Percentiles rank a stretch among this genome's conserved stretches.
Conservation (phyloP, 2,329 filamentous ascomycete species). For the Fusarium napiforme region DNA sequence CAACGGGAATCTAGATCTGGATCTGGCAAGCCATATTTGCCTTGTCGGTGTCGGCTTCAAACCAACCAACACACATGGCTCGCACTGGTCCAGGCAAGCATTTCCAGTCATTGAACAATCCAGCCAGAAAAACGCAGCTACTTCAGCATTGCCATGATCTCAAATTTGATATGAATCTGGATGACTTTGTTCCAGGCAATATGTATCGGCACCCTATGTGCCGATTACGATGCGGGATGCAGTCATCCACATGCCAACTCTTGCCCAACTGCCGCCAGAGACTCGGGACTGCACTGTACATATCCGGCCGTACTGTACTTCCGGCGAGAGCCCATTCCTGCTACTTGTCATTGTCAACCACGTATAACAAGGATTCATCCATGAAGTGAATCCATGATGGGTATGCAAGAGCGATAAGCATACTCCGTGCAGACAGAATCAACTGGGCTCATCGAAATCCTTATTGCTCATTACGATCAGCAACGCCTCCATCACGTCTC, state of each 20-base stretch:
- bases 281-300: slow-evolving; percentile 16
- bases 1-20: background rate
- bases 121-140: background rate
- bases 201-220: slow-evolving; percentile 2
- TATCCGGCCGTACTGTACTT: background rate
- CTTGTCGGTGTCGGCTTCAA: background rate
- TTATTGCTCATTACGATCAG: slow-evolving; percentile 14
- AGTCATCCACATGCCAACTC: slow-evolving; percentile 40
- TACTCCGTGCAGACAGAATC: background rate
- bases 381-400: background rate
- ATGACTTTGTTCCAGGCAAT: background rate
- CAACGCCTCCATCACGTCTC: slow-evolving; percentile 1
- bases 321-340: slow-evolving; percentile 35
- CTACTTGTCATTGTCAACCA: slow-evolving; percentile 15
- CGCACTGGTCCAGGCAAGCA: background rate
- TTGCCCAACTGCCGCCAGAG: slow-evolving; percentile 27
- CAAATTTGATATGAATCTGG: background rate
- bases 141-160: background rate
- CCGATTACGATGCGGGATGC: slow-evolving; percentile 29
- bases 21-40: background rate
- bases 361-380: background rate
- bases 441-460: slow-evolving; percentile 17
- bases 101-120: background rate
- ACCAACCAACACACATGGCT: background rate
- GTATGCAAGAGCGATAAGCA: background rate